These are phyloP conservation scores for Malbranchea cinnamomea DNA, from an alignment of 2,329 filamentous ascomycete species.

Conservation along the genomic window DNA sequence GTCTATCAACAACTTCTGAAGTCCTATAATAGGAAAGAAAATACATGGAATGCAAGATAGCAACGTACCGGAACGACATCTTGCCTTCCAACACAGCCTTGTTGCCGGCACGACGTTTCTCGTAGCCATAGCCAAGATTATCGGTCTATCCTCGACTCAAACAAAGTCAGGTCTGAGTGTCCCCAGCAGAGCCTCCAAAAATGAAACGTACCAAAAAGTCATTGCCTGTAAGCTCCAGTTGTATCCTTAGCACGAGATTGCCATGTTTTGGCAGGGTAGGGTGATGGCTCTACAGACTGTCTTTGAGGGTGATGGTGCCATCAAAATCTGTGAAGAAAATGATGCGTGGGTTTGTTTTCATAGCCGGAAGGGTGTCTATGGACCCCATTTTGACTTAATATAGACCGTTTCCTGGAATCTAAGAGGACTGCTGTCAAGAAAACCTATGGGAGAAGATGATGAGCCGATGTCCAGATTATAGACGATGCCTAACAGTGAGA, in stretches of 20 bases:
- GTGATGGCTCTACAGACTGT: too few relatives aligned
- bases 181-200: too few relatives aligned
- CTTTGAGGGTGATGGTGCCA: slow-evolving; percentile 73
- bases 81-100: slow-evolving; percentile 57
- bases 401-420: background rate
- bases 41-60: background rate
- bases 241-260: slow-evolving; percentile 1
- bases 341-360: slow-evolving; percentile 55
- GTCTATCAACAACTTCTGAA: background rate
- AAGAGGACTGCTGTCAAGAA: too few relatives aligned
- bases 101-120: slow-evolving; percentile 58
- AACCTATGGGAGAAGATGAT: too few relatives aligned
- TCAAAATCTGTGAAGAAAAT: slow-evolving; percentile 99
- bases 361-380: slow-evolving; percentile 20
- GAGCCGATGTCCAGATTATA: too few relatives aligned
- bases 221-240: slow-evolving; percentile 35
- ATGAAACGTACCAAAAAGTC: slow-evolving; percentile 41
- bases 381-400: slow-evolving; percentile 8
- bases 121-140: slow-evolving; percentile 69
- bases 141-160: slow-evolving; percentile 50
- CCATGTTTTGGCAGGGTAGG: slow-evolving; percentile 8
- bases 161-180: slow-evolving; percentile 4
- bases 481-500: too few relatives aligned
- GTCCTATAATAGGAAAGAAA: background rate
- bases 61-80: slow-evolving; percentile 51